A percentile compares a stretch with the other conserved stretches of the same genome.
phyloP scores from a whole-genome alignment of 306 rosid genomes.

The Castanea crenata region DNA sequence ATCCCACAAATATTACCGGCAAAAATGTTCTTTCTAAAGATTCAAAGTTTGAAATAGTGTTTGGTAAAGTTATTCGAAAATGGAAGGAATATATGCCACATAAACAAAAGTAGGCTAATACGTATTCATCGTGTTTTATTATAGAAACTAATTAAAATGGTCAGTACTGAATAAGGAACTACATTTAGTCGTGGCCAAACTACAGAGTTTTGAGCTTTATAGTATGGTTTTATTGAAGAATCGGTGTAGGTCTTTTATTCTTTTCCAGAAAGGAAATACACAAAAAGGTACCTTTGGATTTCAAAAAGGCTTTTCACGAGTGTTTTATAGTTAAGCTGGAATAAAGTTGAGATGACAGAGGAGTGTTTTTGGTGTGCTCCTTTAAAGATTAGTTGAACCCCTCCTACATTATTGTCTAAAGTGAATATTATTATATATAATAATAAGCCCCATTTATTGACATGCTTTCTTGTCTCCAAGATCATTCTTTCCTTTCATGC shows the following conservation, averaged over 20 bases:
- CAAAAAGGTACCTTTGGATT: background rate
- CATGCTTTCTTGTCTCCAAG: slow-evolving; percentile 36
- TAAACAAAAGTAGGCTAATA: too few species aligned
- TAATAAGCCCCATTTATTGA: slow-evolving; percentile 10
- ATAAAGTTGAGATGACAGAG: slow-evolving; percentile 21
- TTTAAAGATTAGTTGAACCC: slow-evolving; percentile 15
- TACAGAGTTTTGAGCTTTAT: background rate
- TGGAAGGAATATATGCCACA: too few species aligned
- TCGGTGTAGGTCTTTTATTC: background rate
- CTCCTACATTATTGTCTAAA: slow-evolving; percentile 14
- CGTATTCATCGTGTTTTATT: background rate
- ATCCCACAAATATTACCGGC: slow-evolving; percentile 1
- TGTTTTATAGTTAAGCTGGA: background rate
- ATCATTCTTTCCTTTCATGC: slow-evolving; percentile 16
- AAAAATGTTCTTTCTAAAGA: background rate
- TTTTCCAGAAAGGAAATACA: background rate
- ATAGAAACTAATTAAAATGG: background rate
- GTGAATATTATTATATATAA: slow-evolving; percentile 7
- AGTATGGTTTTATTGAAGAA: background rate
- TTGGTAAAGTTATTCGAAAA: background rate
- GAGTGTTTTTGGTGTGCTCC: slow-evolving; percentile 5
- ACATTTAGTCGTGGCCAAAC: background rate
- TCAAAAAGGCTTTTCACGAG: background rate
- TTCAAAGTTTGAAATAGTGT: slow-evolving; percentile 13
- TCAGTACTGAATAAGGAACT: too few species aligned